Conservation (phyloP, 768 basidiomycete genomes). For the Pleurotus tuoliensis region DNA sequence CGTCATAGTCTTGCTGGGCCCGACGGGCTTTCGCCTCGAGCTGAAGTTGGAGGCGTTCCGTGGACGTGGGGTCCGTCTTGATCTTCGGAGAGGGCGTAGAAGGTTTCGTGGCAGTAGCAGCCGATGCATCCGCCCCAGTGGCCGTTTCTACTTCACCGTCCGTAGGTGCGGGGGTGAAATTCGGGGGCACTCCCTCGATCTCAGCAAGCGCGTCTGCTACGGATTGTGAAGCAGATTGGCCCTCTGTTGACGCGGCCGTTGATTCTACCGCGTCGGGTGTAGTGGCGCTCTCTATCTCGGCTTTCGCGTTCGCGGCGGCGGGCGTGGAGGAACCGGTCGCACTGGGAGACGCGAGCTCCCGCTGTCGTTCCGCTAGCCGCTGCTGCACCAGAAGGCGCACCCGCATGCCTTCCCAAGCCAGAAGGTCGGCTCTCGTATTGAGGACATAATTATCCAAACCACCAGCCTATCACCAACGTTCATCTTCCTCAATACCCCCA, state of each 20-base stretch:
- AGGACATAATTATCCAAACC: conserved; percentile 68
- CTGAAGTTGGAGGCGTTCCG: background rate
- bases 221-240: background rate
- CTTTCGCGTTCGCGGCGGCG: background rate
- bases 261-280: background rate
- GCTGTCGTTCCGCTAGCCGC: conserved; percentile 11
- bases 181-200: background rate
- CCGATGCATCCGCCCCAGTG: background rate
- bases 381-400: conserved; percentile 37
- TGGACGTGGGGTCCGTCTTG: background rate
- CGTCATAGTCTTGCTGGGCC: background rate
- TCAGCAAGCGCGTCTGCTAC: background rate
- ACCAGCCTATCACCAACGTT: conserved; percentile 43
- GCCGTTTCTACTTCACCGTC: background rate
- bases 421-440: conserved; percentile 33
- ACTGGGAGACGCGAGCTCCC: background rate
- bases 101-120: background rate
- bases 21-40: background rate
- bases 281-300: background rate
- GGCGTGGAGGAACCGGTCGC: background rate
- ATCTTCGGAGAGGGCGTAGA: background rate
- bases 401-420: conserved; percentile 45
- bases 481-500: background rate
- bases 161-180: background rate
- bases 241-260: background rate